phyloP scores from a whole-genome alignment of 2,329 filamentous ascomycete species.

The Fusarium sp. region DNA sequence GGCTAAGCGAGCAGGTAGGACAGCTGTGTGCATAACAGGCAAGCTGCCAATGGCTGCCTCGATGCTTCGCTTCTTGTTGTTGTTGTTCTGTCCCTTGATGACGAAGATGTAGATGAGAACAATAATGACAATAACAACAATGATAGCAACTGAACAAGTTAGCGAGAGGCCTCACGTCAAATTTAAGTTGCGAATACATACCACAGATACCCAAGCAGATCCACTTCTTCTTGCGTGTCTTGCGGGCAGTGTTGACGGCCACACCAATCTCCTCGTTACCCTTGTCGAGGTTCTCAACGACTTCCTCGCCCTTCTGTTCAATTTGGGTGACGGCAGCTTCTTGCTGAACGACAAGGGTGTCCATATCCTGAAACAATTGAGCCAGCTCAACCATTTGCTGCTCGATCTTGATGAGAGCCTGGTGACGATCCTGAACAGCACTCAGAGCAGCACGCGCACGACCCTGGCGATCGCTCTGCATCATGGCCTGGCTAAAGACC shows the following conservation, averaged over 20 bases:
- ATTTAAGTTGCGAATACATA: slow-evolving; percentile 49
- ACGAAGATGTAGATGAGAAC: slow-evolving; percentile 62
- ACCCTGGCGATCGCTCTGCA: slow-evolving; percentile 82
- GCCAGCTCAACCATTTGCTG: slow-evolving; percentile 87
- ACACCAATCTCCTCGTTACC: slow-evolving; percentile 84
- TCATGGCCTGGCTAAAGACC: slow-evolving; percentile 88
- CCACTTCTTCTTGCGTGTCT: slow-evolving; percentile 95
- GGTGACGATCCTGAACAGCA: slow-evolving; percentile 85
- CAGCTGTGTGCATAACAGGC: slow-evolving; percentile 39
- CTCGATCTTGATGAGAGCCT: slow-evolving; percentile 92
- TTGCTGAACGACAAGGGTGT: slow-evolving; percentile 86
- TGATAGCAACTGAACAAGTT: slow-evolving; percentile 58
- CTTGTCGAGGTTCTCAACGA: slow-evolving; percentile 84
- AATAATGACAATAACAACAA: slow-evolving; percentile 62
- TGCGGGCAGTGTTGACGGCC: slow-evolving; percentile 84
- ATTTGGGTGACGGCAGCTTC: slow-evolving; percentile 83
- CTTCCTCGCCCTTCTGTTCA: slow-evolving; percentile 87
- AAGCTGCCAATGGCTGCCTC: slow-evolving; percentile 35
- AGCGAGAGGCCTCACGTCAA: slow-evolving; percentile 27
- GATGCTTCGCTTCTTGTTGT: slow-evolving; percentile 47
- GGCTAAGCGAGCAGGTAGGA: slow-evolving; percentile 27
- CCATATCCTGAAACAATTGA: slow-evolving; percentile 89
- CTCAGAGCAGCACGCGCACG: slow-evolving; percentile 82
- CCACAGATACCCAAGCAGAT: slow-evolving; percentile 83
- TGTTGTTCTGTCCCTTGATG: slow-evolving; percentile 47